These are phyloP conservation scores for Globomyces pollinis-pini DNA, from an alignment of 192 early-diverging fungal genomes.

Conservation along the genomic window DNA sequence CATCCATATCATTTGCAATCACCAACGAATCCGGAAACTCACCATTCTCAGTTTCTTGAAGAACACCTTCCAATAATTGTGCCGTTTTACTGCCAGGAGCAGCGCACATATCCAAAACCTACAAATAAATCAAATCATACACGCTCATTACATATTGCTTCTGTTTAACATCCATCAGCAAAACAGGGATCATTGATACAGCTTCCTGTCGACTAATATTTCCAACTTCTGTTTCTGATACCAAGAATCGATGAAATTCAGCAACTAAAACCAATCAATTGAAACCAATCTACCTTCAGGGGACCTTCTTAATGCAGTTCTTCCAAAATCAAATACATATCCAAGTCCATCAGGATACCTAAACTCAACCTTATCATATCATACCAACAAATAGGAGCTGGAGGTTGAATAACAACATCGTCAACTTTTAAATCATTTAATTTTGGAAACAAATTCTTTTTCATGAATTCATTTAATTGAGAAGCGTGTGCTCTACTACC, in stretches of 20 bases:
- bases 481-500: slow-evolving; percentile 71
- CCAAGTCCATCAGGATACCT: slow-evolving; percentile 80
- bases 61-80: slow-evolving; percentile 57
- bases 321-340: slow-evolving; percentile 78
- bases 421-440: slow-evolving; percentile 53
- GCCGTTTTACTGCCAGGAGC: slow-evolving; percentile 98
- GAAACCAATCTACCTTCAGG: no score
- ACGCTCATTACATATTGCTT: slow-evolving; percentile 60
- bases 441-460: slow-evolving; percentile 51
- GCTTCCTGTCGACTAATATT: slow-evolving; percentile 95
- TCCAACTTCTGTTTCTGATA: slow-evolving; percentile 95
- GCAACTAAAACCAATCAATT: no score
- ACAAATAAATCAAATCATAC: background rate
- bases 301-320: slow-evolving; percentile 68
- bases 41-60: slow-evolving; percentile 26
- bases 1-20: slow-evolving; percentile 95
- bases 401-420: slow-evolving; percentile 65
- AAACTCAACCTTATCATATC: background rate
- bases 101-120: slow-evolving; percentile 88
- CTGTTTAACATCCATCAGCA: slow-evolving; percentile 83
- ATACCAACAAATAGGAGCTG: slow-evolving; percentile 74
- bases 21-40: slow-evolving; percentile 60
- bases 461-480: slow-evolving; percentile 66
- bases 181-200: slow-evolving; percentile 96
- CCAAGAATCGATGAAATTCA: slow-evolving; percentile 89